A percentile compares a stretch with the other conserved stretches of the same genome.
phyloP scores from a whole-genome alignment of 257 asterid species.

The Solanum infundibuliforme region DNA sequence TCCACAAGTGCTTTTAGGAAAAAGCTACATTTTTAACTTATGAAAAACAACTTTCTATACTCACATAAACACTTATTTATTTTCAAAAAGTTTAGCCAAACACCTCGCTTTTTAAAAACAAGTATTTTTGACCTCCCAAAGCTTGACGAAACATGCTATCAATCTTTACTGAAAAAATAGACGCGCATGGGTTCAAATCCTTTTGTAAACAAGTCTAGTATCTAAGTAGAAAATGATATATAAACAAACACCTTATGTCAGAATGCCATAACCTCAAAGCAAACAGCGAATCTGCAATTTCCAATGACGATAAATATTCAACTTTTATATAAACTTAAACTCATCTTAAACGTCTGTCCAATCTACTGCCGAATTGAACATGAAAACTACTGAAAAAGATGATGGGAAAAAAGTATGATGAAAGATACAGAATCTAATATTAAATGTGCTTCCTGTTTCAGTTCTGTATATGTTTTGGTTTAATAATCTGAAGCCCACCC shows the following conservation, averaged over 20 bases:
- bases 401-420: not conserved
- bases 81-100: not conserved
- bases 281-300: not conserved
- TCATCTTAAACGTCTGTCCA: not conserved
- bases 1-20: not conserved
- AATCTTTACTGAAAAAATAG: not conserved
- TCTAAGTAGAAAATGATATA: not conserved
- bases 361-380: not conserved
- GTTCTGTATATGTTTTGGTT: not conserved
- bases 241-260: not conserved
- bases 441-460: not conserved
- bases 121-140: not conserved
- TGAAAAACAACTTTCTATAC: not conserved
- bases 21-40: not conserved
- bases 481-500: constrained; percentile 41
- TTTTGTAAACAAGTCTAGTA: not conserved
- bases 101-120: not conserved
- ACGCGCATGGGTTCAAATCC: not conserved
- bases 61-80: not conserved
- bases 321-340: not conserved
- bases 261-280: not conserved
- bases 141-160: not conserved
- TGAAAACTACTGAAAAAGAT: not conserved
- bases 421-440: not conserved
- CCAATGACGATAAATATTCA: not conserved